A percentile compares a stretch with the other conserved stretches of the same genome.
Conservation (phyloP, 164 flowering plant species). For the Stephania yunnanensis region DNA sequence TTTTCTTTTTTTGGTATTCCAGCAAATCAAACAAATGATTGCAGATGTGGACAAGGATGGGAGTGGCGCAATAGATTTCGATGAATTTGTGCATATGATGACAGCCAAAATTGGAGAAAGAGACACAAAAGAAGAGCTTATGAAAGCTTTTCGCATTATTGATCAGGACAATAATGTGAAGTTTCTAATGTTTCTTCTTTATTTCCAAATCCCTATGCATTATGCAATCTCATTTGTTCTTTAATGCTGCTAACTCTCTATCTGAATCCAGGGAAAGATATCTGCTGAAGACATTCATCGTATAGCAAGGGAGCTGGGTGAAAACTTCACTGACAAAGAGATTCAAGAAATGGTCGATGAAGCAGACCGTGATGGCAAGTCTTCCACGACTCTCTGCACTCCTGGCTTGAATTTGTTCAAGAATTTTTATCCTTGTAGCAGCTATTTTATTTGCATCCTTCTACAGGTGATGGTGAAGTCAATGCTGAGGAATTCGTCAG, state of each 20-base stretch:
- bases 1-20: constrained; percentile 19
- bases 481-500: constrained; percentile 67
- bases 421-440: background rate
- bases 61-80: constrained; percentile 95
- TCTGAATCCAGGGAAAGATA: constrained; percentile 71
- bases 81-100: constrained; percentile 96
- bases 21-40: constrained; percentile 96
- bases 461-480: constrained; percentile 81
- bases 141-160: constrained; percentile 77
- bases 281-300: constrained; percentile 61
- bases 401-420: background rate
- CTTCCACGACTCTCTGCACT: background rate
- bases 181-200: background rate
- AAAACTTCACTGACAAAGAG: constrained; percentile 55
- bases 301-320: constrained; percentile 75
- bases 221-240: background rate
- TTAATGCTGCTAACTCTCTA: constrained; percentile 10
- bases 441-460: background rate
- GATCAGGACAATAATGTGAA: constrained; percentile 84
- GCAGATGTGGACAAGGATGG: constrained; percentile 99
- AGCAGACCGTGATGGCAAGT: constrained; percentile 85
- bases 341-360: constrained; percentile 77
- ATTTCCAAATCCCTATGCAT: background rate
- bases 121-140: constrained; percentile 89
- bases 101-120: constrained; percentile 95